Conservation (phyloP, 2,329 filamentous ascomycete genomes). For the Berkeleyomyces rouxiae region DNA sequence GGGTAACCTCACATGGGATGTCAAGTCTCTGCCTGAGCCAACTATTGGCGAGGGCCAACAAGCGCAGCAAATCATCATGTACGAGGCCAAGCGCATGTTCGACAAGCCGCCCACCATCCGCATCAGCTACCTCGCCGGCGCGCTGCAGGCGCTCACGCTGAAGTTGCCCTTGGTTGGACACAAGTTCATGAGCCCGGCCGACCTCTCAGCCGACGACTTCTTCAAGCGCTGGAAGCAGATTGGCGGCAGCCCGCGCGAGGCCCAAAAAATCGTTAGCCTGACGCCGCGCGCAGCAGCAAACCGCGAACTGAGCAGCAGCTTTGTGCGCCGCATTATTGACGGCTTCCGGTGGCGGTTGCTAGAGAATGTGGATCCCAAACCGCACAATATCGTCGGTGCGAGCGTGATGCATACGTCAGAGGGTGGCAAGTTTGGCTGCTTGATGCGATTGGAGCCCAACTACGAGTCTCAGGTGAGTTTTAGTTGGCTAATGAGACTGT, state of each 20-base stretch:
- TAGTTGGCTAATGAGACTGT: not conserved
- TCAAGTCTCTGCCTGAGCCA: constrained; percentile 76
- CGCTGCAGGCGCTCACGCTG: constrained; percentile 79
- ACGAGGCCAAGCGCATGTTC: constrained; percentile 72
- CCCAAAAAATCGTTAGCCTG: constrained; percentile 70
- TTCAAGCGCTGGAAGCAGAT: constrained; percentile 99
- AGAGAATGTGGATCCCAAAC: constrained; percentile 75
- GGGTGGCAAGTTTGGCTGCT: constrained; percentile 82
- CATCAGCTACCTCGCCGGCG: constrained; percentile 85
- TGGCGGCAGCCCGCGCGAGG: constrained; percentile 70
- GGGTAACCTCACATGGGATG: constrained; percentile 59
- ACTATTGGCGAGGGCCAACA: constrained; percentile 59
- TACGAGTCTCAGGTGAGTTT: constrained; percentile 67
- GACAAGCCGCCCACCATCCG: constrained; percentile 75
- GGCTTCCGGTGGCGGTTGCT: constrained; percentile 85
- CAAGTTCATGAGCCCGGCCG: constrained; percentile 92
- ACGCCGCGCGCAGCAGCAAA: constrained; percentile 24
- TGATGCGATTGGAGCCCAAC: constrained; percentile 89
- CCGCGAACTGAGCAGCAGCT: constrained; percentile 50
- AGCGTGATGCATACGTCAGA: constrained; percentile 70
- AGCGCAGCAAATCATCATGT: constrained; percentile 86
- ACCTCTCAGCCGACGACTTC: constrained; percentile 78
- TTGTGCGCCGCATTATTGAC: constrained; percentile 56
- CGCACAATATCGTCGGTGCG: constrained; percentile 83
- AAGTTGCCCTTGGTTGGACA: constrained; percentile 79